Percentiles rank a stretch among this genome's conserved stretches.
Evolutionary conservation across 345 rosid genomes (phyloP).

Genomic region (Angophora floribunda): DNA sequence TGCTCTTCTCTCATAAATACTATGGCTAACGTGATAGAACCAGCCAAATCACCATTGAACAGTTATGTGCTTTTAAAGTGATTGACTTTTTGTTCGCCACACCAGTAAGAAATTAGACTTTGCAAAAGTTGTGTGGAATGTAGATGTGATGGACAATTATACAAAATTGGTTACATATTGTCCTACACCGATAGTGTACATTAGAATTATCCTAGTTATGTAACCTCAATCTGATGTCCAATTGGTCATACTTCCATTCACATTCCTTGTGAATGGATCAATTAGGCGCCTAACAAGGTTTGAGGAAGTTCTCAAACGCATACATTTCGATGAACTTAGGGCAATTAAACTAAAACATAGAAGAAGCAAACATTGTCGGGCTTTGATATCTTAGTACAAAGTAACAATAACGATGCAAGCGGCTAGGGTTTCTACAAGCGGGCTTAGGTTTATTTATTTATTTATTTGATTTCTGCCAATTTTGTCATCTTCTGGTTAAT

Average conservation of each 20-base stretch:
- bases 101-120: background rate
- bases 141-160: background rate
- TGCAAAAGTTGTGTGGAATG: background rate
- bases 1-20: background rate
- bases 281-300: background rate
- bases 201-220: background rate
- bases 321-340: background rate
- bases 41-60: accelerated
- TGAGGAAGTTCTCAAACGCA: background rate
- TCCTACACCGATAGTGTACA: background rate
- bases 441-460: background rate
- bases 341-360: background rate
- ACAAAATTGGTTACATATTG: background rate
- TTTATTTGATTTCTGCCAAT: background rate
- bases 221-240: background rate
- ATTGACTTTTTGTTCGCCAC: background rate
- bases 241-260: background rate
- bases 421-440: background rate
- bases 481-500: background rate
- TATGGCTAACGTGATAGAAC: background rate
- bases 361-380: background rate
- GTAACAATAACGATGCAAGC: background rate
- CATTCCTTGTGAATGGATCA: background rate
- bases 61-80: background rate
- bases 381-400: background rate